Conservation (phyloP, 129 eudicot species). For the Centella asiatica region DNA sequence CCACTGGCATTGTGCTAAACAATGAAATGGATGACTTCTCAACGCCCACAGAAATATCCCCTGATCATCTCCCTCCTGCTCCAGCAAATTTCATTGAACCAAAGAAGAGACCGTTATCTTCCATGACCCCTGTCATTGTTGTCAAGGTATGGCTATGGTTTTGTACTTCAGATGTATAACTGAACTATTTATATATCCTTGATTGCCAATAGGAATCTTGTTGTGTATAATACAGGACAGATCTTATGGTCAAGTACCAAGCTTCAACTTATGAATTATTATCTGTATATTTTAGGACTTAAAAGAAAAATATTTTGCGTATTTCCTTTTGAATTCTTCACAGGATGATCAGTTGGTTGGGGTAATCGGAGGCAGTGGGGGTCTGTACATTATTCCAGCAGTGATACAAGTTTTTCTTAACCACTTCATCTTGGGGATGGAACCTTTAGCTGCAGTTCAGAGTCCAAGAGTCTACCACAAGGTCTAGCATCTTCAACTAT, state of each 20-base stretch:
- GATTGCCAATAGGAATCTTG: no score
- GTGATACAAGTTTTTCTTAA: slow-evolving; percentile 81
- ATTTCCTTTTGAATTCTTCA: slow-evolving; percentile 10
- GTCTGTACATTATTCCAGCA: slow-evolving; percentile 74
- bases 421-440: slow-evolving; percentile 78
- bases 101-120: slow-evolving; percentile 79
- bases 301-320: slow-evolving; percentile 67
- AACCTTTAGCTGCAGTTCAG: slow-evolving; percentile 67
- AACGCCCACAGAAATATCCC: slow-evolving; percentile 55
- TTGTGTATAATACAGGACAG: no score
- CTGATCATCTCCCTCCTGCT: slow-evolving; percentile 71
- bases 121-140: slow-evolving; percentile 84
- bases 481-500: slow-evolving; percentile 23
- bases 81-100: slow-evolving; percentile 76
- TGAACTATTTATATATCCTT: no score
- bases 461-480: slow-evolving; percentile 86
- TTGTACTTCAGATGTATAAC: no score
- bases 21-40: slow-evolving; percentile 83
- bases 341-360: slow-evolving; percentile 88
- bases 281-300: no score
- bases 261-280: no score
- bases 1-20: slow-evolving; percentile 82
- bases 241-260: no score
- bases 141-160: slow-evolving; percentile 92
- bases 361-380: slow-evolving; percentile 96